Base-by-base conservation (phyloP, 768 basidiomycete species). In the Naganishia randhawae region DNA sequence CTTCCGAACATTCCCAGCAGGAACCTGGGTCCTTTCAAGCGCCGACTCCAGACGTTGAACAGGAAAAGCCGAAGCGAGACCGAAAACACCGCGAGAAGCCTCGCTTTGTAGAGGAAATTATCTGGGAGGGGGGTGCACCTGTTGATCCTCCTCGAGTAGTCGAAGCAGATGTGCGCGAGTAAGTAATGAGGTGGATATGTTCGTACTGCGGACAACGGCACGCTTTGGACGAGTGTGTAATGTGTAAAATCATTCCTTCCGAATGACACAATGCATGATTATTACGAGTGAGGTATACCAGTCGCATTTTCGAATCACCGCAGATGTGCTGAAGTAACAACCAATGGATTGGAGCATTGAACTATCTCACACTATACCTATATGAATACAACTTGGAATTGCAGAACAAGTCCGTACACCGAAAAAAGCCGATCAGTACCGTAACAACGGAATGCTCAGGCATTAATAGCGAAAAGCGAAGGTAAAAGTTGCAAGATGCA, bases 61-160 rank as follows among this genome's bases (percentile, higher is more conserved):
- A 31, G 19, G 41, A 35, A 13, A 48, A 48, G 45, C 45, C 45
- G 45, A 61, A 66, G 62, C 52, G 65, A 50, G 65, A 61, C 22
- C 19, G 65, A 45, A 53, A 51, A 41, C 22, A 42, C 22, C 25
- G 33, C 35, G 54, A 50, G 57, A 61, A 35, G 50, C 63, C 14
- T 35, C 37, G 42, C 3, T 51, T 65, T 16, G 50, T 57, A 48
- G 65, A 70, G 13, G 69, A 70, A 25, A 32, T 70, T 39, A 55
- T 70, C 5, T 70, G 65, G 65, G 69, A 70, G 53, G 5, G 63
- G 29, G 69, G 69, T 7, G 37, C 17, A 31, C 33, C 53, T 29
- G 64, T 69, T 19, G 53, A 50, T 32, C 64, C 69, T 29, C 69
- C 69, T 9, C 29, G 64, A 42, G 37, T 4, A 10, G 35, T 55